Percentiles rank a stretch among this genome's conserved stretches.
phyloP scores from a whole-genome alignment of 2,329 filamentous ascomycete genomes.

The Albifimbria verrucaria region DNA sequence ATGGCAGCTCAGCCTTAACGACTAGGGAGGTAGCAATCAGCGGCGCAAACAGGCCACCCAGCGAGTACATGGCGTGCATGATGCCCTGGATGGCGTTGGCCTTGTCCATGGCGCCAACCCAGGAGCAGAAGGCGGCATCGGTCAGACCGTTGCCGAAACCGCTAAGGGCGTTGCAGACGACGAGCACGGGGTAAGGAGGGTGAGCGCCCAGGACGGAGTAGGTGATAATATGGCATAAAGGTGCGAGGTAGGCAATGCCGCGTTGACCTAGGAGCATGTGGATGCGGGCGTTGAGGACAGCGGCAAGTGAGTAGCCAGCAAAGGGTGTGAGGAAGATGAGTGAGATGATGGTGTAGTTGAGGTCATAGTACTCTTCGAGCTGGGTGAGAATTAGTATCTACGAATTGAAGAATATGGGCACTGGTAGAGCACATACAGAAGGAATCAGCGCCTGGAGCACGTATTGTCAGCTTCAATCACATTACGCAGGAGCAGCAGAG shows the following conservation, averaged over 20 bases:
- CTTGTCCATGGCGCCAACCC: slow-evolving; percentile 62
- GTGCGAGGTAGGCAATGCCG: slow-evolving; percentile 62
- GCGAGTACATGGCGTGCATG: slow-evolving; percentile 62
- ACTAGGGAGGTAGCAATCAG: slow-evolving; percentile 66
- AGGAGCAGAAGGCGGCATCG: slow-evolving; percentile 48
- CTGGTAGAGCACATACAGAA: slow-evolving; percentile 24
- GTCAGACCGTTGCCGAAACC: slow-evolving; percentile 66
- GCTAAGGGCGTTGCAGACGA: slow-evolving; percentile 59
- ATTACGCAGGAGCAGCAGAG: too few species aligned
- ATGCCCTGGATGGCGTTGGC: slow-evolving; percentile 66
- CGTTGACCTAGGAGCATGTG: slow-evolving; percentile 61
- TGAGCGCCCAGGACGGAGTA: slow-evolving; percentile 59
- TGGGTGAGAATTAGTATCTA: slow-evolving; percentile 17
- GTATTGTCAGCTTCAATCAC: too few species aligned
- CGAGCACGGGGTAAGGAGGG: slow-evolving; percentile 62
- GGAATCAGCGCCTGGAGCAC: slow-evolving; percentile 32
- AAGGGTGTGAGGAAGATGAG: slow-evolving; percentile 64
- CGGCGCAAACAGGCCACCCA: slow-evolving; percentile 62
- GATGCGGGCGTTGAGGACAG: slow-evolving; percentile 57
- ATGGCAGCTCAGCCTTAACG: slow-evolving; percentile 52
- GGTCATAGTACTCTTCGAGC: slow-evolving; percentile 59
- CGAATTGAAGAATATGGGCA: neutral
- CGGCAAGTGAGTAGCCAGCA: slow-evolving; percentile 58
- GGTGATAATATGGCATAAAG: slow-evolving; percentile 57
- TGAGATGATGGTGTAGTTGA: slow-evolving; percentile 58